Base-by-base conservation (phyloP, 225 moss, liverwort and hornwort species). In the Neckera pumila region DNA sequence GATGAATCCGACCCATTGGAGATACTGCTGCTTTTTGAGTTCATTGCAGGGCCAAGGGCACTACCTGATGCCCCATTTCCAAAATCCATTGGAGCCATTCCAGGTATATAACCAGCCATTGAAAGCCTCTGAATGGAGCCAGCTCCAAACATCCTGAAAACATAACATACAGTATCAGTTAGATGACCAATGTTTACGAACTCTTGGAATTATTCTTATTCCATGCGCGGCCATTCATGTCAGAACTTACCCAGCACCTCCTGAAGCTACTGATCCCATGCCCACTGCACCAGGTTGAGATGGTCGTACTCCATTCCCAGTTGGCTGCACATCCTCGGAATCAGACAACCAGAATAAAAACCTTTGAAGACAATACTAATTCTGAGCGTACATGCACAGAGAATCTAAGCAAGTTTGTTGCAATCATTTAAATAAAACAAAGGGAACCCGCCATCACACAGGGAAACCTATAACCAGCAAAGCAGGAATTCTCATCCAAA, bases 1-100 rank as follows among this genome's bases (percentile, higher is more conserved):
- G 92, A 88, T 65, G 89, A 89, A 87, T 93, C 93, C 53, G 92
- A 91, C n/a, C 95, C 93, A 84, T 91, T 91, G 56, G 89, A 86
- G 63, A 65, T 89, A 86, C 85, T 90, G 89, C 91, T 87, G 70
- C 79, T 76, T 88, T 89, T 88, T 21, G 67, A 79, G 82, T 91
- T 93, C 90, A 90, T 65, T 66, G 92, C 90, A 85, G 89, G 90
- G 47, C 89, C 91, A 82, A 91, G 90, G 59, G 90, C 87, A 76
- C 76, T 83, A 59, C 91, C 89, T 70, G 87, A 81, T 43, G 84
- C 83, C 38, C 90, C 94, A 84, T 92, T 90, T 80, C 93, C 94
- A 82, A 94, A 94, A 87, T 93, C 94, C 93, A 93, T 93, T 45
- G 93, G 93, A 64, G 93, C 93, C 92, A 92, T 94, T 80, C 89